Percentiles rank a stretch among this genome's conserved stretches.
These are phyloP conservation scores for Paramecium pentaurelia DNA, from an alignment of 73 alveolate genomes.

Conservation along the genomic window DNA sequence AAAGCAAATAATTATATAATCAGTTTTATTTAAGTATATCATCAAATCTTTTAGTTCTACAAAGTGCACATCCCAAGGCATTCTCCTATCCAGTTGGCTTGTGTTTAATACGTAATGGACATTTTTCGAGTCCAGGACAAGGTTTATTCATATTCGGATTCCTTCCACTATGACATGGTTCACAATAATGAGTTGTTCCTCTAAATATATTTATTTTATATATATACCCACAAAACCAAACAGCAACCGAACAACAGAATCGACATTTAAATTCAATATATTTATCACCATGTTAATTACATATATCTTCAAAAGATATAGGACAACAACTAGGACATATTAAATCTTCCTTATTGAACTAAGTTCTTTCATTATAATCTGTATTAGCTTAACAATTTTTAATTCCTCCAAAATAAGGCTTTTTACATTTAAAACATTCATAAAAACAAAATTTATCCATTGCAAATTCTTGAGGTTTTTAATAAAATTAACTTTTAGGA, in stretches of 20 bases:
- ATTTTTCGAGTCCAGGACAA: slow-evolving; percentile 72
- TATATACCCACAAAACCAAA: slow-evolving; percentile 94
- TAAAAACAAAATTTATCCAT: slow-evolving; percentile 86
- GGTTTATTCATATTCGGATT: slow-evolving; percentile 78
- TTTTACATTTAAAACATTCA: slow-evolving; percentile 93
- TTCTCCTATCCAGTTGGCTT: slow-evolving; percentile 97
- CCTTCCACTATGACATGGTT: slow-evolving; percentile 94
- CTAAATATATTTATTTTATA: neutral
- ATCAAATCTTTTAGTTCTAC: slow-evolving; percentile 69
- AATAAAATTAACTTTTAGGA: slow-evolving; percentile 76
- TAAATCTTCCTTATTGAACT: slow-evolving; percentile 87
- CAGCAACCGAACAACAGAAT: slow-evolving; percentile 93
- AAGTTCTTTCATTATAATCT: slow-evolving; percentile 69
- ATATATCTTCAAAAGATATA: slow-evolving; percentile 83
- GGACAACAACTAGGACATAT: slow-evolving; percentile 94
- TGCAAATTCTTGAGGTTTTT: slow-evolving; percentile 87
- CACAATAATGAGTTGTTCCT: slow-evolving; percentile 98
- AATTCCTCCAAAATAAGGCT: slow-evolving; percentile 97
- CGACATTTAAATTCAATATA: slow-evolving; percentile 85
- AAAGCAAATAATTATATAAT: neutral
- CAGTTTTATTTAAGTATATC: neutral
- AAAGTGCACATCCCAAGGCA: slow-evolving; percentile 92
- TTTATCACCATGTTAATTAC: slow-evolving; percentile 75
- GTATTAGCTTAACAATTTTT: slow-evolving; percentile 84
- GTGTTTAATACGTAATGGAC: slow-evolving; percentile 89